phyloP scores from a whole-genome alignment of 75 land plant species.

The Cunninghamia lanceolata region DNA sequence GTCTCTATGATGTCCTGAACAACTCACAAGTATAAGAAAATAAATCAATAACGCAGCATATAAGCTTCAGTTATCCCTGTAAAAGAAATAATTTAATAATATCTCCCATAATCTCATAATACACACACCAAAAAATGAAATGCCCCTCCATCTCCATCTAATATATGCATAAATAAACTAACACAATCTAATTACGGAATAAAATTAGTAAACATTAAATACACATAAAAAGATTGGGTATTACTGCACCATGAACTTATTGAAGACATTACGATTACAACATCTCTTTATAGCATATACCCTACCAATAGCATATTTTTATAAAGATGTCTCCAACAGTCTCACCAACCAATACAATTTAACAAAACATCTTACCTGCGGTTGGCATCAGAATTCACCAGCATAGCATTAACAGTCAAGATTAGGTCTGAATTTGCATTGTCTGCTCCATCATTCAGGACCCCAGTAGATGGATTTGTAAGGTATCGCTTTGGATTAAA shows the following conservation, averaged over 20 bases:
- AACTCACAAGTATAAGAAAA: too few relatives aligned
- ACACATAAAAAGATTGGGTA: background rate
- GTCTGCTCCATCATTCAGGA: constrained; percentile 82
- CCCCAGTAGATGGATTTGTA: constrained; percentile 74
- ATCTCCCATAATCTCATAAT: background rate
- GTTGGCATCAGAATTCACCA: constrained; percentile 48
- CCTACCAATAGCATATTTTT: background rate
- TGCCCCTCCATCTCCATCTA: too few relatives aligned
- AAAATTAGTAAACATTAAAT: background rate
- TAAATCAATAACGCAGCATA: too few relatives aligned
- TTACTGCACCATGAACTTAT: background rate
- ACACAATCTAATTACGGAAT: background rate
- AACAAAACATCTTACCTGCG: constrained; percentile 55
- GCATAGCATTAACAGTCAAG: constrained; percentile 53
- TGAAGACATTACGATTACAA: background rate
- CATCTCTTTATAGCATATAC: background rate
- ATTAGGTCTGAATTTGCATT: constrained; percentile 88
- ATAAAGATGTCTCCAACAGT: background rate
- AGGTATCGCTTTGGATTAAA: constrained; percentile 74
- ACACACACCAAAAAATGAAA: background rate
- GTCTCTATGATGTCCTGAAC: too few relatives aligned
- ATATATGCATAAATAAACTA: background rate
- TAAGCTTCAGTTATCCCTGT: too few relatives aligned
- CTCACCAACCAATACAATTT: background rate
- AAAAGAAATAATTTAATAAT: too few relatives aligned